Evolutionary conservation across 2,329 filamentous ascomycete genomes (phyloP).

Genomic region (Monosporascus sp.): DNA sequence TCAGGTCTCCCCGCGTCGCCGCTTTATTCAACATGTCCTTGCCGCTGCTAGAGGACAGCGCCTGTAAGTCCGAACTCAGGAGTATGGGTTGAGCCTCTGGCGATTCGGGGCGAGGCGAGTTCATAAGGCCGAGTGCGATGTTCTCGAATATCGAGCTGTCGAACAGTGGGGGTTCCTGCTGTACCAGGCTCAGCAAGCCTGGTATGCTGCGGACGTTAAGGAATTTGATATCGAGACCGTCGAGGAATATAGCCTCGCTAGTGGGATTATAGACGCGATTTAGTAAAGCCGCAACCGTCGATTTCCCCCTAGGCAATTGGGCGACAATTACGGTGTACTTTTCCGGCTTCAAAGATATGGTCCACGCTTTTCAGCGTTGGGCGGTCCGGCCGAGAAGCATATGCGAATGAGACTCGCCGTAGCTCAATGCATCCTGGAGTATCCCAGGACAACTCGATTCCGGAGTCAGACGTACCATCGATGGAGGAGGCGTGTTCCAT

Average conservation of each 20-base stretch:
- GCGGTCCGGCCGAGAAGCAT: slow-evolving; percentile 36
- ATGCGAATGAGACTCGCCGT: slow-evolving; percentile 38
- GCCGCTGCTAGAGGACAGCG: slow-evolving; percentile 33
- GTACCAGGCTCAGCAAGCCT: slow-evolving; percentile 38
- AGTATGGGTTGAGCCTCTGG: slow-evolving; percentile 32
- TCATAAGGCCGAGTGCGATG: slow-evolving; percentile 45
- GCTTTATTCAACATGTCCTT: slow-evolving; percentile 17
- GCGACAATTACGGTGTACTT: slow-evolving; percentile 37
- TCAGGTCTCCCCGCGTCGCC: slow-evolving; percentile 10
- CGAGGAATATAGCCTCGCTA: slow-evolving; percentile 38
- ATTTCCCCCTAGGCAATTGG: slow-evolving; percentile 29
- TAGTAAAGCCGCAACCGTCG: slow-evolving; percentile 37
- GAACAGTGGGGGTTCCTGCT: slow-evolving; percentile 41
- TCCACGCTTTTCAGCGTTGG: slow-evolving; percentile 17
- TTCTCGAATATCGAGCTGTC: slow-evolving; percentile 45
- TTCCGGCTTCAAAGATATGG: slow-evolving; percentile 23
- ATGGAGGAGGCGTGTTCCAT: slow-evolving; percentile 46
- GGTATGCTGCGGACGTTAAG: slow-evolving; percentile 39
- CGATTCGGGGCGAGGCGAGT: slow-evolving; percentile 36
- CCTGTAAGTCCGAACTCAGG: slow-evolving; percentile 36
- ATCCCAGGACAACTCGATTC: slow-evolving; percentile 3
- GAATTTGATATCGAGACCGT: slow-evolving; percentile 36
- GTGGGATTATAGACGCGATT: slow-evolving; percentile 51
- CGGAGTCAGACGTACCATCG: slow-evolving; percentile 17
- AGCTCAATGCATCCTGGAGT: slow-evolving; percentile 10